Evolutionary conservation across 345 rosid genomes (phyloP), one percentile per base, ranked within the genome.

Genomic region (Gossypium arboreum): DNA sequence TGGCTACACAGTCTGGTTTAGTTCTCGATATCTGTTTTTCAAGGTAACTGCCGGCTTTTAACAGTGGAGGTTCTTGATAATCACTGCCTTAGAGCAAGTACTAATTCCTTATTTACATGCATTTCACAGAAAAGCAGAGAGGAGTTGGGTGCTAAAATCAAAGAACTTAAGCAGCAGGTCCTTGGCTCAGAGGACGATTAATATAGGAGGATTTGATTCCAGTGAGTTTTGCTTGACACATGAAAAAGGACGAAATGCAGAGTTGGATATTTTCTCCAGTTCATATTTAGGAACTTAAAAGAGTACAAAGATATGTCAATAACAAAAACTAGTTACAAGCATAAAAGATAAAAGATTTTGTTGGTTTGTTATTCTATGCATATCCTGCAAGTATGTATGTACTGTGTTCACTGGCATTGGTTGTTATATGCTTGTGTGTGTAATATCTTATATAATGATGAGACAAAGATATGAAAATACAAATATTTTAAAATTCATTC

Each of bases 1-100:
- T 41, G 94, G 92, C 79, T 95, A 89, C 85, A 76, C 96, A 17
- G 25, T 86, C 72, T 95, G 99, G 99, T 95, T 95, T 83, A 77
- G 82, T 52, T 79, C 81, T 20, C 94, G 96, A 3, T 95, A 88
- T 78, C 85, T 95, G 78, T 78, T 95, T 15, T 95, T 90, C 81
- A 89, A 95, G 98, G 99, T 93, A 73, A 44, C 27, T 29, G 24
- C 62, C 34, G 0, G 22, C 60, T 2, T 18, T 55, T 18, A 18
- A 18, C 25, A 18, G 9, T 18, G 6, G 12, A 8, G 39, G 34
- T 24, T 58, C 48, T 15, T 44, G 71, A 9, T n/a, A 39, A 62
- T 5, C 58, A 12, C 66, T 9, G 6, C 10, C 16, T 24, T 72
- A 12, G 10, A 27, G 24, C 18, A 44, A 57, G 1, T 12, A 24